Percentiles rank a stretch among this genome's conserved stretches.
Conservation (phyloP, 495 filamentous ascomycete genomes). For the Tricharina praecox region DNA sequence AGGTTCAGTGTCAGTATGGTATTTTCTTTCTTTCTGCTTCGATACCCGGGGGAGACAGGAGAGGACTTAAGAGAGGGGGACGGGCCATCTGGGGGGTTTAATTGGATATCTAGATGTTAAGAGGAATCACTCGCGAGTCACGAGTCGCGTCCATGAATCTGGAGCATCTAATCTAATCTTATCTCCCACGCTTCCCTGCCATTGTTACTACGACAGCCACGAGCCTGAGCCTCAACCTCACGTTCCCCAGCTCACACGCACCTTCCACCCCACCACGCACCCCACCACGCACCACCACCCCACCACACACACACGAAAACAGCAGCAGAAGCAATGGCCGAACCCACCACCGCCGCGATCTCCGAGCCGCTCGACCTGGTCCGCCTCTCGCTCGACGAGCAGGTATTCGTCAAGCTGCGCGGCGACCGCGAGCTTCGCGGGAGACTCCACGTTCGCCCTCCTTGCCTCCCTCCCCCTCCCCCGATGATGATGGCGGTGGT, state of each 20-base stretch:
- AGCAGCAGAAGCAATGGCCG: slow-evolving; percentile 19
- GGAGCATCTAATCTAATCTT: no score
- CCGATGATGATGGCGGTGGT: slow-evolving; percentile 1
- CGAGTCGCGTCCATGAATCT: no score
- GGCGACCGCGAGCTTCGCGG: slow-evolving; percentile 93
- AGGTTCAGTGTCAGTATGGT: no score
- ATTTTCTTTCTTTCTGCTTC: no score
- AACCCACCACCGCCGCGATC: slow-evolving; percentile 14
- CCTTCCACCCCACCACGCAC: background rate
- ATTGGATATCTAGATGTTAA: no score
- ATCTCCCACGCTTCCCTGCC: no score
- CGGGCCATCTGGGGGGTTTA: no score
- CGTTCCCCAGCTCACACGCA: background rate
- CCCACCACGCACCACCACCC: background rate
- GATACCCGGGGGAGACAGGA: no score
- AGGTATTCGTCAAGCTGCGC: slow-evolving; percentile 90
- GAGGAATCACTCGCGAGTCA: no score
- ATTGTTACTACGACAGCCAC: no score
- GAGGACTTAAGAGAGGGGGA: no score
- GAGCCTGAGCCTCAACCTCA: slow-evolving; percentile 6
- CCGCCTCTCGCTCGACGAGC: slow-evolving; percentile 79
- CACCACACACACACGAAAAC: no score
- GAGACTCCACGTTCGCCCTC: slow-evolving; percentile 60
- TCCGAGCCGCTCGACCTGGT: slow-evolving; percentile 61
- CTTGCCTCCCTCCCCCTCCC: background rate